Base-by-base conservation (phyloP, 768 basidiomycete species). In the Kwoniella dejecticola region DNA sequence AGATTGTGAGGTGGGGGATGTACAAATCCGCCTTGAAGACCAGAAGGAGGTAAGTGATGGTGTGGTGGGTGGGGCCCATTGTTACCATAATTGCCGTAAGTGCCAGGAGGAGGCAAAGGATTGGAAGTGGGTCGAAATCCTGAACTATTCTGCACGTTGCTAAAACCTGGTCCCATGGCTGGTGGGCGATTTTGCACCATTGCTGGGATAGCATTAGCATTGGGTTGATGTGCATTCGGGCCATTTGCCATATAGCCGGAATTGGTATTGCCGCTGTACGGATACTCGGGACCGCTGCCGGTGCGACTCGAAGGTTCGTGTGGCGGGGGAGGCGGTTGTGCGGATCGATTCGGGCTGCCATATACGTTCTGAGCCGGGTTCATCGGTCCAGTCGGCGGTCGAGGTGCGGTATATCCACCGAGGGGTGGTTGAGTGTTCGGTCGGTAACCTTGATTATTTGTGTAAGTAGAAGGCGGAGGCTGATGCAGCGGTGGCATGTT, bases 401-500 rank as follows among this genome's bases (percentile, higher is more conserved):
- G 41, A 17, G 54, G 42, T 21, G 21, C 11, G 15, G 1, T 13
- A 33, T 56, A 33, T n/a, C 11, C 44, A 17, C 29, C 44, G 33
- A 21, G 15, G 8, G 54, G 54, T 3, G 54, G 54, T 21, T 60
- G 60, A 30, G 44, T 45, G 23, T 26, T 54, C 1, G 42, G 60
- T 13, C 50, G 26, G 19, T 56, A 56, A 13, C 42, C 54, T 33
- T 56, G 54, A 46, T 31, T 56, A 7, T 48, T 41, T 15, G 46
- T 19, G 45, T 57, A 48, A 21, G 29, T 48, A 26, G 44, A 24
- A 1, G 44, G 56, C n/a, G 56, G 46, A 31, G 45, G 56, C 24
- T 56, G 54, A 56, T 56, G 54, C 17, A 46, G 1, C 4, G 54
- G 54, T 19, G 54, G 54, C 54, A 56, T 46, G 3, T 30, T 19